These are phyloP conservation scores for Sanguinoderma infundibulare DNA, from an alignment of 1,284 basidiomycete species.

Conservation along the genomic window DNA sequence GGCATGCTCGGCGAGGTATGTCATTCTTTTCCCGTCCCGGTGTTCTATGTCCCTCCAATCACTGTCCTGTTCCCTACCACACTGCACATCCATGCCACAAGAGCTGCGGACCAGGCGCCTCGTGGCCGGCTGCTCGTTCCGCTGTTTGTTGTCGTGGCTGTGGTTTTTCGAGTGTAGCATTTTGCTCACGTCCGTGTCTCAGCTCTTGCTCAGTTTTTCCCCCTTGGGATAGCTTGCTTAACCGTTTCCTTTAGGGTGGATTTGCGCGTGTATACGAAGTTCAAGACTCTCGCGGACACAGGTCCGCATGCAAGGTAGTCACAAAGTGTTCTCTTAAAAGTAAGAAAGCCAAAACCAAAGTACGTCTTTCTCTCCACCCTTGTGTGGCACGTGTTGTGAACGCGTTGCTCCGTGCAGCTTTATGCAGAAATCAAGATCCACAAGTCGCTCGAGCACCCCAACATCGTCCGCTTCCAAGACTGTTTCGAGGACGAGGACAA, in stretches of 20 bases:
- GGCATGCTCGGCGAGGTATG: conserved; percentile 88
- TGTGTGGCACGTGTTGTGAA: background rate
- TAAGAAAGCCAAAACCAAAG: conserved; percentile 94
- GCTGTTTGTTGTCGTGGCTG: background rate
- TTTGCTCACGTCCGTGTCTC: background rate
- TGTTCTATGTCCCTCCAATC: background rate
- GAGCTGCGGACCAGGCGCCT: background rate
- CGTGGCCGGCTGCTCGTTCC: background rate
- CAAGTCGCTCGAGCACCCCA: conserved; percentile 88
- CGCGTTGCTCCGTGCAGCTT: conserved; percentile 52
- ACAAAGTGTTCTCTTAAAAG: conserved; percentile 84
- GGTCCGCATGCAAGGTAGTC: conserved; percentile 89
- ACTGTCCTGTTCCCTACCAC: too few relatives aligned
- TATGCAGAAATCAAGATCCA: conserved; percentile 99
- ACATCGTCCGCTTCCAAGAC: conserved; percentile 92
- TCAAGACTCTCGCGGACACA: conserved; percentile 63
- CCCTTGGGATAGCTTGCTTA: background rate
- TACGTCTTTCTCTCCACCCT: conserved; percentile 32
- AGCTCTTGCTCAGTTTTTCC: too few relatives aligned
- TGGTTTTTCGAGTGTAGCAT: background rate
- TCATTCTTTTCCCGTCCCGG: conserved; percentile 13
- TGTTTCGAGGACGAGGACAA: conserved; percentile 97
- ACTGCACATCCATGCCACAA: too few relatives aligned
- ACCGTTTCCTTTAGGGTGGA: conserved; percentile 68
- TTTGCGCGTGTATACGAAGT: conserved; percentile 93